Evolutionary conservation across 371 early-diverging fungal genomes (phyloP), one percentile per base, ranked within the genome.

Genomic region (Mucor circinelloides): DNA sequence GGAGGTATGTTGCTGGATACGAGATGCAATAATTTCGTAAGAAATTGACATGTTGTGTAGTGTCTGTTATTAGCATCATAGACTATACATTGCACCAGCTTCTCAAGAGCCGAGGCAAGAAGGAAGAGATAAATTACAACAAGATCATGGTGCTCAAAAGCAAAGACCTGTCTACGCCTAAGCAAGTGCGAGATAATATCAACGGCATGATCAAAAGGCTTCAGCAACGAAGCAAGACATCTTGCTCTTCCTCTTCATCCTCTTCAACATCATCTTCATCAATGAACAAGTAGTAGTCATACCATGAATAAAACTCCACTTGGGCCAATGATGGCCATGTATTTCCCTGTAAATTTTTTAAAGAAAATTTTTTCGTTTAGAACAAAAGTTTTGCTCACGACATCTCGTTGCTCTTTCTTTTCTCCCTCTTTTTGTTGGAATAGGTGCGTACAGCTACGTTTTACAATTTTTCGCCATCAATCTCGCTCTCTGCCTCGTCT

Each of bases 31-130:
- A 23, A 4, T 17, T 40, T 15, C 5, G 21, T 7, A 50, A 12
- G 3, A 0, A 21, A 12, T 10, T 40, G 12, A 27, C 30, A 19
- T n/a, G 6, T 7, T 5, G 2, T 17, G 4, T 66, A 78, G 77
- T 81, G 0, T 78, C 68, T 63, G 82, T 81, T 0, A 75, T 80
- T 42, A 59, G 79, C 8, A 78, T 80, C 4, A 78, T 77, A 7
- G 79, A 79, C 38, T 64, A 66, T n/a, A 68, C 74, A 13, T 63
- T 77, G 15, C 69, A 74, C 6, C 69, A 70, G 46, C 38, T 80
- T 23, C 48, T 80, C 1, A 54, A 54, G 6, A 23, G 38, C 28
- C 58, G 58, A 42, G 70, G 60, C 15, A 21, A 50, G 2, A 54
- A 69, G 34, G 30, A 59, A 1, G 8, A 7, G 2, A n/a, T 58